Evolutionary conservation across 2,329 filamentous ascomycete genomes (phyloP).

Genomic region (Cladobotryum protrusum): DNA sequence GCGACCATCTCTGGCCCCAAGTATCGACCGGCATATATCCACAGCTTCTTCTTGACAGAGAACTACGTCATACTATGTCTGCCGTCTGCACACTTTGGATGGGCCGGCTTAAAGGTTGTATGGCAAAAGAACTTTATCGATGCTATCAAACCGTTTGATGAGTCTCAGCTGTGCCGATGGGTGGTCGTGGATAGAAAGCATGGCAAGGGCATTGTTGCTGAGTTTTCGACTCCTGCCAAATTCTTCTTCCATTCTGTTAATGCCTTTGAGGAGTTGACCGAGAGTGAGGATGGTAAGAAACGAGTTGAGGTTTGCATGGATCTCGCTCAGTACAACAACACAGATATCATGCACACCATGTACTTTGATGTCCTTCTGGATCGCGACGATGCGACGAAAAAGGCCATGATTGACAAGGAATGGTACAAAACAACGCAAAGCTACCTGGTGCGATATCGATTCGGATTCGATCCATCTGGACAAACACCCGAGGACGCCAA

Average conservation of each 20-base stretch:
- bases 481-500: conserved; percentile 12
- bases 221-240: conserved; percentile 59
- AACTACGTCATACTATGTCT: conserved; percentile 69
- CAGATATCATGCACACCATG: conserved; percentile 58
- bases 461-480: conserved; percentile 27
- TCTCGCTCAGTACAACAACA: conserved; percentile 54
- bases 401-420: conserved; percentile 37
- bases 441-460: conserved; percentile 38
- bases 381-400: conserved; percentile 38
- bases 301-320: conserved; percentile 56
- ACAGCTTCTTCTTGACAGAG: conserved; percentile 69
- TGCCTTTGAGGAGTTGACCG: conserved; percentile 57
- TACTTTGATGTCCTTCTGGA: conserved; percentile 64
- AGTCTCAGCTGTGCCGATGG: conserved; percentile 56
- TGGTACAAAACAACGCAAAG: conserved; percentile 30
- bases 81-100: conserved; percentile 57
- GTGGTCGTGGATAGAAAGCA: conserved; percentile 63
- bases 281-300: conserved; percentile 27
- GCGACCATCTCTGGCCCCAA: conserved; percentile 53
- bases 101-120: conserved; percentile 52
- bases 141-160: conserved; percentile 58
- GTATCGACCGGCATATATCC: conserved; percentile 63
- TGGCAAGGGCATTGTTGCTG: conserved; percentile 59
- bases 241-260: conserved; percentile 81
- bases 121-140: conserved; percentile 64